These are phyloP conservation scores for Trichothecium sympodiale DNA, from an alignment of 2,329 filamentous ascomycete species.

Conservation along the genomic window DNA sequence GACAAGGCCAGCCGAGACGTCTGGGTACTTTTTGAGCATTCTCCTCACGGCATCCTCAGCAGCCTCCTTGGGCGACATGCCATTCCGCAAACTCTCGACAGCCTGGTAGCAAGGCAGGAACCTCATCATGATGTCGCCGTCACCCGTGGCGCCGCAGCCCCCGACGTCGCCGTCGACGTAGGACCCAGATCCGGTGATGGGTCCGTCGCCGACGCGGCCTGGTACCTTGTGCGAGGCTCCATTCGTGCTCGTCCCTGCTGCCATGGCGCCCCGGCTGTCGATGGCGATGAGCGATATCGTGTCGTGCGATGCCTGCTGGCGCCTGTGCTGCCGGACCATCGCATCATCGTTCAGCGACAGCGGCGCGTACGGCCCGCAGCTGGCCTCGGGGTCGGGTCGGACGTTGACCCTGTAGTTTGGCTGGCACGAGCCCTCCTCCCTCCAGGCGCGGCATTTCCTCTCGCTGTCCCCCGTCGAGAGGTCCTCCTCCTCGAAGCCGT, in stretches of 20 bases:
- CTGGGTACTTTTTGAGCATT: slow-evolving; percentile 36
- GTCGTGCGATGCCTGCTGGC: slow-evolving; percentile 30
- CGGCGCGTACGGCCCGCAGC: slow-evolving; percentile 37
- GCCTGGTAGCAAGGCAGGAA: slow-evolving; percentile 48
- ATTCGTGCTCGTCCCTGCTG: slow-evolving; percentile 44
- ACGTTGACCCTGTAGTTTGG: slow-evolving; percentile 40
- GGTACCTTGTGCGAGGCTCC: slow-evolving; percentile 43
- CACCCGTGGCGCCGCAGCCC: slow-evolving; percentile 44
- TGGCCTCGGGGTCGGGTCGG: slow-evolving; percentile 25
- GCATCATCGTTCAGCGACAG: slow-evolving; percentile 4
- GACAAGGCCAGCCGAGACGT: slow-evolving; percentile 35
- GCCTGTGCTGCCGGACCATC: slow-evolving; percentile 1
- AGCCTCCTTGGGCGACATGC: slow-evolving; percentile 34
- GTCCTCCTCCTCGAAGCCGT: slow-evolving; percentile 35
- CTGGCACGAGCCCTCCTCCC: slow-evolving; percentile 25
- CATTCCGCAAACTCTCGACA: slow-evolving; percentile 38
- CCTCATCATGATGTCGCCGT: slow-evolving; percentile 47
- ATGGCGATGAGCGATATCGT: slow-evolving; percentile 43
- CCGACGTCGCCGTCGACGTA: slow-evolving; percentile 44
- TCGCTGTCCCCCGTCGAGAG: slow-evolving; percentile 29
- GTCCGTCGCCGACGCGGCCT: slow-evolving; percentile 43
- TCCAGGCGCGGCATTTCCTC: slow-evolving; percentile 31
- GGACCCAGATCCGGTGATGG: slow-evolving; percentile 41
- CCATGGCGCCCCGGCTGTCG: slow-evolving; percentile 28
- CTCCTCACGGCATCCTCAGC: slow-evolving; percentile 38